phyloP scores from a whole-genome alignment of 2,329 filamentous ascomycete species.

The Trichoderma sp. region DNA sequence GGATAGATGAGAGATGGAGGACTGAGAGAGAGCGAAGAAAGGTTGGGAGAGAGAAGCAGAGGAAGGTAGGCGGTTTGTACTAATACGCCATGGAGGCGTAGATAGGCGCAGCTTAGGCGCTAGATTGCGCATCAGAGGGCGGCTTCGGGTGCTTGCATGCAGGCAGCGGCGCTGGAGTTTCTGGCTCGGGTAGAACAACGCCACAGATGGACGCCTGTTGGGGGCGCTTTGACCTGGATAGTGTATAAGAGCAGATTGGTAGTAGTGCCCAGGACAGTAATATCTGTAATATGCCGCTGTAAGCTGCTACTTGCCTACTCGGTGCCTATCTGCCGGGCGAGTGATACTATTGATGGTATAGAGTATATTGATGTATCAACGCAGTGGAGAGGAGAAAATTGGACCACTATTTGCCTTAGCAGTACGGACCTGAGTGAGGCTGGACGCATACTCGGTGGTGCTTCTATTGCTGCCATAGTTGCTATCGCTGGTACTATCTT shows the following conservation, averaged over 20 bases:
- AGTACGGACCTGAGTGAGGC: background rate
- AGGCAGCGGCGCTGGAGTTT: slow-evolving; percentile 4
- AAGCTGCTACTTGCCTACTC: background rate
- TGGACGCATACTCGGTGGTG: background rate
- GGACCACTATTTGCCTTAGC: background rate
- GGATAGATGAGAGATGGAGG: background rate
- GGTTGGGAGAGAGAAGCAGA: background rate
- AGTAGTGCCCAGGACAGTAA: background rate
- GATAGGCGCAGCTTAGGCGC: background rate
- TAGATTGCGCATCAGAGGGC: slow-evolving; percentile 4
- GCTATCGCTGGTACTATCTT: background rate
- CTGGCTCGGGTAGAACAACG: background rate
- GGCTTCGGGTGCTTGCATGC: slow-evolving; percentile 16
- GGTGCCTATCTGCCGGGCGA: background rate
- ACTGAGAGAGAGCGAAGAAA: background rate
- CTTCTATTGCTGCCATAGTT: background rate
- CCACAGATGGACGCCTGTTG: background rate
- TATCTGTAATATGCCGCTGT: background rate
- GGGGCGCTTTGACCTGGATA: no score
- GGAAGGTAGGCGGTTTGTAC: background rate
- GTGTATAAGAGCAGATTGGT: background rate
- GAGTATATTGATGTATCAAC: background rate
- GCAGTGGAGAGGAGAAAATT: background rate
- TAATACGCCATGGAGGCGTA: background rate
- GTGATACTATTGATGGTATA: background rate